A percentile compares a stretch with the other conserved stretches of the same genome.
phyloP scores from a whole-genome alignment of 208 protist genomes.

The Leishmania lainsoni region DNA sequence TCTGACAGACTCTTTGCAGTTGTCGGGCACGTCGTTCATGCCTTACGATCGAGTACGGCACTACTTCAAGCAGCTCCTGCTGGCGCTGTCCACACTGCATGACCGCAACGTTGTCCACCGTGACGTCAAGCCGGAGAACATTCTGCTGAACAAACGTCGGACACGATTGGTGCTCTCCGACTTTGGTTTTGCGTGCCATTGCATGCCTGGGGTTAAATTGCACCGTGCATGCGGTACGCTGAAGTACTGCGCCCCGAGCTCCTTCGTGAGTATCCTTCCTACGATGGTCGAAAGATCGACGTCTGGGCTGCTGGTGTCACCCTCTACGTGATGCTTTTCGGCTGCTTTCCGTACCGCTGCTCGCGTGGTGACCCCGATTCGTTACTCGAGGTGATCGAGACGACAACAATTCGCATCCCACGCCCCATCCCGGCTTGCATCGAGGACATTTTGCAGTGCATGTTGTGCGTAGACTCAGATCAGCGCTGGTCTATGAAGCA shows the following conservation, averaged over 20 bases:
- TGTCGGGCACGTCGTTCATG: slow-evolving; percentile 16
- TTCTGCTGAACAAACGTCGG: slow-evolving; percentile 66
- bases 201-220: slow-evolving; percentile 38
- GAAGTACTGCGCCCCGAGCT: slow-evolving; percentile 86
- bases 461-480: slow-evolving; percentile 72
- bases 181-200: slow-evolving; percentile 88
- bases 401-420: slow-evolving; percentile 64
- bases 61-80: slow-evolving; percentile 69
- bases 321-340: slow-evolving; percentile 92
- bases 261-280: slow-evolving; percentile 63
- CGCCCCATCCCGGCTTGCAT: slow-evolving; percentile 40
- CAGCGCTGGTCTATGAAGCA: slow-evolving; percentile 82
- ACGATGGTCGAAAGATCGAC: slow-evolving; percentile 91
- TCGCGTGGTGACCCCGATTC: slow-evolving; percentile 40
- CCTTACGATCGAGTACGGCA: slow-evolving; percentile 30
- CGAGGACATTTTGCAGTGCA: slow-evolving; percentile 66
- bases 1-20: slow-evolving; percentile 13
- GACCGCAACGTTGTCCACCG: slow-evolving; percentile 77
- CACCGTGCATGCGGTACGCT: slow-evolving; percentile 79
- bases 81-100: slow-evolving; percentile 66
- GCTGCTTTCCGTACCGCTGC: slow-evolving; percentile 92
- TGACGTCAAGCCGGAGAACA: slow-evolving; percentile 90
- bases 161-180: slow-evolving; percentile 78
- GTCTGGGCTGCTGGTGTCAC: slow-evolving; percentile 90
- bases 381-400: slow-evolving; percentile 61